Base-by-base conservation (phyloP, 192 early-diverging fungal genomes). In the Umbelopsis ramanniana region DNA sequence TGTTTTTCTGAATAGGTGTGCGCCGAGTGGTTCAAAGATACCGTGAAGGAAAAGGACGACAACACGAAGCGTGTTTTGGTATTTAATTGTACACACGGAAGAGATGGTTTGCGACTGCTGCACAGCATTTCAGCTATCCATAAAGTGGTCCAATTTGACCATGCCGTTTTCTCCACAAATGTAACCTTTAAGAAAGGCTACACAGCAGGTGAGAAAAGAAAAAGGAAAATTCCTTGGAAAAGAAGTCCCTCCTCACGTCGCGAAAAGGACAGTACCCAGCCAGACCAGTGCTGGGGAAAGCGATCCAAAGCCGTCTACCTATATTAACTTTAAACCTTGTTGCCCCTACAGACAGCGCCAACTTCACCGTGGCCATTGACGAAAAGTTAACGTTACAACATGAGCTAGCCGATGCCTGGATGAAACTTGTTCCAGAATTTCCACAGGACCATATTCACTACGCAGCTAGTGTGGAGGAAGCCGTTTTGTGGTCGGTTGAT, bases 1-100 rank as follows among this genome's bases (percentile, higher is more conserved):
- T 80, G 80, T 29, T 1, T 43, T 46, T 43, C 53, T 26, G 22
- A 50, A n/a, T 37, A 63, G 57, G 57, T 71, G 19, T 89, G 89
- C 69, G 82, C 78, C 2, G 82, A 83, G 29, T 88, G 86, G 88
- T 90, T 87, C 54, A 66, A 60, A 24, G 45, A 71, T 2, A 66
- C 67, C 2, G 69, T 55, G 26, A 79, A 77, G 7, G 46, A 60
- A 14, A n/a, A 63, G 29, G 22, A 69, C 1, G 68, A 21, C 23
- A 45, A 63, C 0, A 70, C 77, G 4, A 47, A 52, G 2, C 84
- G 86, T 66, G 78, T 93, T 8, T 82, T 99, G 38, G 76, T 99
- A 6, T 99, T 99, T 80, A 96, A 95, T 73, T 93, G 93, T 73
- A 93, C 95, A 0, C 86, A 93, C 53, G 88, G 89, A 19, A 86